phyloP scores from a whole-genome alignment of 2,329 filamentous ascomycete species.

The Cytospora piceae region DNA sequence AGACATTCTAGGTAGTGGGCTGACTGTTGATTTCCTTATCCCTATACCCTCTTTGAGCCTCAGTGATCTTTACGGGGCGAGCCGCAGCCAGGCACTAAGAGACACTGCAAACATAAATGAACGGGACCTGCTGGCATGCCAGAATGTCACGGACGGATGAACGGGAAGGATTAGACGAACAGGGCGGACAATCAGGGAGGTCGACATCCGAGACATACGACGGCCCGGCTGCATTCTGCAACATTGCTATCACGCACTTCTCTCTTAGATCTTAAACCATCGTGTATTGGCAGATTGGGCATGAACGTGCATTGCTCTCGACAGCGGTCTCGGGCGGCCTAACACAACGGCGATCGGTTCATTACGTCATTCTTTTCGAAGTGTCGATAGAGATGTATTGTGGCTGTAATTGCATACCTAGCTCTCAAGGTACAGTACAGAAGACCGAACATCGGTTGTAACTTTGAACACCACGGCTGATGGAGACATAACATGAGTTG shows the following conservation, averaged over 20 bases:
- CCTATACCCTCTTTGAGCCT: constrained; percentile 5
- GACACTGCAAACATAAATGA: not conserved
- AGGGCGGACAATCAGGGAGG: not conserved
- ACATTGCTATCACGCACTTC: not conserved
- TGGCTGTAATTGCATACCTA: too few relatives aligned
- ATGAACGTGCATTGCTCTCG: too few relatives aligned
- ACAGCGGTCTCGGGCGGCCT: too few relatives aligned
- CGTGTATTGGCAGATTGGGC: too few relatives aligned
- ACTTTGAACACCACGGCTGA: too few relatives aligned
- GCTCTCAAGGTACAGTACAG: too few relatives aligned
- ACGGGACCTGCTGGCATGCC: not conserved
- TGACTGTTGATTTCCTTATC: not conserved
- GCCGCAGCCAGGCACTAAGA: not conserved
- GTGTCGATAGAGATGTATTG: too few relatives aligned
- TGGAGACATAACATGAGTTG: too few relatives aligned
- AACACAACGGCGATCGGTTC: too few relatives aligned
- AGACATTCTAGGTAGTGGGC: not conserved
- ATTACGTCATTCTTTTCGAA: too few relatives aligned
- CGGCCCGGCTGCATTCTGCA: not conserved
- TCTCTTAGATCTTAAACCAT: too few relatives aligned
- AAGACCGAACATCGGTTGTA: too few relatives aligned
- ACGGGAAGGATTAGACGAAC: not conserved
- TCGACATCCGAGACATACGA: constrained; percentile 10
- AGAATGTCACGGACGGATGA: not conserved
- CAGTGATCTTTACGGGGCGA: constrained; percentile 1